Evolutionary conservation across 331 rosid genomes (phyloP).

Genomic region (Rosa hybrid): DNA sequence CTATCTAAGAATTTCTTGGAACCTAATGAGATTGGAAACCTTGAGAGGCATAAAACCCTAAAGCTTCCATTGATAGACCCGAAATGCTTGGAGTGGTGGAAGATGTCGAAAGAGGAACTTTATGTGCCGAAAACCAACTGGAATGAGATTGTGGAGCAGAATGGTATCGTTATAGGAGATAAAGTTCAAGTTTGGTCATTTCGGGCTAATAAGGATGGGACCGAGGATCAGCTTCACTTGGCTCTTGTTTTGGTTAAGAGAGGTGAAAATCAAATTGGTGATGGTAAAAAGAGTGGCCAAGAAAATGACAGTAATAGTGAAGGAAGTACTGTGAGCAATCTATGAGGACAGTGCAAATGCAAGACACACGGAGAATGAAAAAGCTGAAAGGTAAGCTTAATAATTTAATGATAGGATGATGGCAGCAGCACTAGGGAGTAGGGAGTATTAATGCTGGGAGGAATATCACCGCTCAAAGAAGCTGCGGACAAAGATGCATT

Average conservation of each 20-base stretch:
- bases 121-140: neutral
- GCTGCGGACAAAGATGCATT: too few relatives aligned
- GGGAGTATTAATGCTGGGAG: too few relatives aligned
- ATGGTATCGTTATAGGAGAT: neutral
- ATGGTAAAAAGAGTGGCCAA: neutral
- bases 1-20: neutral
- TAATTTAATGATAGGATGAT: too few relatives aligned
- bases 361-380: neutral
- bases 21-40: neutral
- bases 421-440: too few relatives aligned
- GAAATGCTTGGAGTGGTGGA: neutral
- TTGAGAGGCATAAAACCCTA: neutral
- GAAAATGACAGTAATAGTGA: neutral
- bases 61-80: neutral
- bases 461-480: too few relatives aligned
- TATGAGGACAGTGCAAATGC: neutral
- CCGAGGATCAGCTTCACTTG: neutral
- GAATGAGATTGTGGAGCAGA: neutral
- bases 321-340: neutral
- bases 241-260: conserved; percentile 8
- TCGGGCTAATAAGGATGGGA: neutral
- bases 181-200: conserved; percentile 11
- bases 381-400: neutral
- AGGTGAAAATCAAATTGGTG: neutral
- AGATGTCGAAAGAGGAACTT: neutral